Evolutionary conservation across 257 asterid genomes (phyloP).

Genomic region (Haberlea rhodopensis): DNA sequence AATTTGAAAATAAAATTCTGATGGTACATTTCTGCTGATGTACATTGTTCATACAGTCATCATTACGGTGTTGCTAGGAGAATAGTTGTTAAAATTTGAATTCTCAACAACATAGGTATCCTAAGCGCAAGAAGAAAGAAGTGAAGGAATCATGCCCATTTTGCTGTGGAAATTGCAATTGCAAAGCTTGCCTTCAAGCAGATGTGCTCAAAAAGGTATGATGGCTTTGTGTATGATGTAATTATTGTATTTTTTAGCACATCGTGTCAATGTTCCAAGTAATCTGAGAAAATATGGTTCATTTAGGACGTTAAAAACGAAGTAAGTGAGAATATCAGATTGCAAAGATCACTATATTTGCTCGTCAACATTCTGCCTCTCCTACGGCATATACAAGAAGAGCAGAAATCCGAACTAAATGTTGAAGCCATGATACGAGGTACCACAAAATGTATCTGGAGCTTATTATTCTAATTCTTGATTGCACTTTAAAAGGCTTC

Average conservation of each 20-base stretch:
- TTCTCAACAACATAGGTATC: constrained; percentile 54
- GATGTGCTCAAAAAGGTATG: constrained; percentile 42
- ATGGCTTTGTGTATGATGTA: constrained; percentile 19
- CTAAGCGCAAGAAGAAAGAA: constrained; percentile 50
- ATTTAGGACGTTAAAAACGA: constrained; percentile 36
- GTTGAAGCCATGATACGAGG: constrained; percentile 56
- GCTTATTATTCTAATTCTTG: constrained; percentile 16
- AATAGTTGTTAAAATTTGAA: constrained; percentile 19
- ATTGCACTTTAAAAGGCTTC: constrained; percentile 16
- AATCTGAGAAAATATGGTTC: constrained; percentile 15
- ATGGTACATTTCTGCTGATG: constrained; percentile 16
- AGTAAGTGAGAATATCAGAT: constrained; percentile 42
- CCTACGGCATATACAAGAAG: constrained; percentile 54
- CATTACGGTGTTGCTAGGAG: constrained; percentile 1
- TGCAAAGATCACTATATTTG: constrained; percentile 53
- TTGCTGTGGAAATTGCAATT: constrained; percentile 73
- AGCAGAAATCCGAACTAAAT: constrained; percentile 56
- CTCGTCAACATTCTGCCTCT: constrained; percentile 59
- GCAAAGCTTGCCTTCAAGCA: constrained; percentile 67
- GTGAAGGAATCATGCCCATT: constrained; percentile 56
- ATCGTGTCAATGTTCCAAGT: not conserved
- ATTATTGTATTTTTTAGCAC: constrained; percentile 12
- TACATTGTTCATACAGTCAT: constrained; percentile 1
- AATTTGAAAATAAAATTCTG: constrained; percentile 15
- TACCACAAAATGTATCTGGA: constrained; percentile 25